Conservation (phyloP, 1,284 basidiomycete genomes). For the Moniliophthora roreri region DNA sequence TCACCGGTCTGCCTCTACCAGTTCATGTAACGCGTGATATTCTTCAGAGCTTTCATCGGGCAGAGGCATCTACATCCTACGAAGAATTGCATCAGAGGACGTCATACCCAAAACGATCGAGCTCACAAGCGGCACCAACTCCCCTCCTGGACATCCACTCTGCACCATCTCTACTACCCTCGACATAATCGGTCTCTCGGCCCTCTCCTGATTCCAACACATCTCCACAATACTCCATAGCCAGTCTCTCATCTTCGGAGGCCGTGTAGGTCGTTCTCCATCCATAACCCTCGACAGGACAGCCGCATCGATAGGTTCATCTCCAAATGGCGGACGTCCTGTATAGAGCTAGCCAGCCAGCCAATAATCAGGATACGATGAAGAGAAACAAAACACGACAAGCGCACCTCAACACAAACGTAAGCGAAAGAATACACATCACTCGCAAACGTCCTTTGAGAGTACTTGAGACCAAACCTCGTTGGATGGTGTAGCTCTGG, state of each 20-base stretch:
- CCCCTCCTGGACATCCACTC: too few relatives aligned
- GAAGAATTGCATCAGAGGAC: too few relatives aligned
- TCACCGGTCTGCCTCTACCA: too few relatives aligned
- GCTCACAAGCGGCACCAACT: too few relatives aligned
- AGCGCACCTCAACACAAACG: constrained; percentile 13
- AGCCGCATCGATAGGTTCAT: constrained; percentile 4
- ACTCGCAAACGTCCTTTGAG: constrained; percentile 8
- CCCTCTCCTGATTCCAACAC: constrained; percentile 11
- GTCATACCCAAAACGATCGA: too few relatives aligned
- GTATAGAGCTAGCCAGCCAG: constrained; percentile 14
- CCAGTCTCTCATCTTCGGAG: constrained; percentile 6
- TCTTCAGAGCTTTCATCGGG: too few relatives aligned
- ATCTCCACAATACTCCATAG: constrained; percentile 10
- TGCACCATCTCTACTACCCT: constrained; percentile 5
- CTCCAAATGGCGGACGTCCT: constrained; percentile 10
- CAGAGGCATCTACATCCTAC: too few relatives aligned
- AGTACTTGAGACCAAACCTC: constrained; percentile 11
- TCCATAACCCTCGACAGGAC: constrained; percentile 13
- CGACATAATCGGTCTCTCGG: constrained; percentile 5
- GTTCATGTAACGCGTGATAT: too few relatives aligned
- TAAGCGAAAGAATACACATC: constrained; percentile 15
- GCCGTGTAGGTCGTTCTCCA: constrained; percentile 11
- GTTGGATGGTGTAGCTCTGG: constrained; percentile 21
- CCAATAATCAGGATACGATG: neutral
- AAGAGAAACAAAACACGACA: neutral